Evolutionary conservation across 352 stramenopile genomes (phyloP), one percentile per base, ranked within the genome.

Genomic region (Phytopythium mirpurense): DNA sequence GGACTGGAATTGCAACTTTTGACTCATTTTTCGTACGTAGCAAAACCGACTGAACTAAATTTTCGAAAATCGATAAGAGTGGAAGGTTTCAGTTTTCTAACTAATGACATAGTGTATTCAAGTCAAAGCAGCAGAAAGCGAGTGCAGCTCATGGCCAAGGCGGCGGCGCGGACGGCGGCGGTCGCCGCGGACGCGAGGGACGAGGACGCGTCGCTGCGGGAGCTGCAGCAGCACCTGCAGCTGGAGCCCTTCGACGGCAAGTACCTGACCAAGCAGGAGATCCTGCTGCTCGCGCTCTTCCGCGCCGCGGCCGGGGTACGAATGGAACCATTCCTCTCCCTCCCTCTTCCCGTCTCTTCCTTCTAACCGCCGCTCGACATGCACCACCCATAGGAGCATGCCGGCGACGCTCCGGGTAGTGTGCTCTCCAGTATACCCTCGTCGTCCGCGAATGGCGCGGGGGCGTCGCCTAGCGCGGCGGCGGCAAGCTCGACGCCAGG

Each of bases 241-340:
- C 77, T 92, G 37, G 70, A 88, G 54, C 67, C 74, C 5, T 81
- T 67, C 45, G 71, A 78, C 12, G 75, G 73, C 12, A 85, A 84
- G 57, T 92, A 88, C 69, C 75, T 92, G 40, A 92, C 82, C 37
- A 62, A 67, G 37, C 82, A 92, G 60, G 82, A 92, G 63, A 89
- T 89, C 31, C 62, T 90, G 21, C 58, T 92, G 26, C 49, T 84
- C 26, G 69, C 88, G 53, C 70, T 90, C 31, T 92, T 85, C 54
- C 60, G 83, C 51, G 60, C 74, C 42, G 58, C 71, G 38, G 40
- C 52, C 16, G n/a, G 53, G 15, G 68, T 67, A 44, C 38, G 5
- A 12, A 18, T 12, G 9, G 15, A 40, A 40, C 35, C n/a, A n/a
- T n/a, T n/a, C n/a, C n/a, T n/a, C n/a, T n/a, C n/a, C n/a, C n/a